Conservation (phyloP, 805 yeast genomes). For the Zygosaccharomyces bisporus region DNA sequence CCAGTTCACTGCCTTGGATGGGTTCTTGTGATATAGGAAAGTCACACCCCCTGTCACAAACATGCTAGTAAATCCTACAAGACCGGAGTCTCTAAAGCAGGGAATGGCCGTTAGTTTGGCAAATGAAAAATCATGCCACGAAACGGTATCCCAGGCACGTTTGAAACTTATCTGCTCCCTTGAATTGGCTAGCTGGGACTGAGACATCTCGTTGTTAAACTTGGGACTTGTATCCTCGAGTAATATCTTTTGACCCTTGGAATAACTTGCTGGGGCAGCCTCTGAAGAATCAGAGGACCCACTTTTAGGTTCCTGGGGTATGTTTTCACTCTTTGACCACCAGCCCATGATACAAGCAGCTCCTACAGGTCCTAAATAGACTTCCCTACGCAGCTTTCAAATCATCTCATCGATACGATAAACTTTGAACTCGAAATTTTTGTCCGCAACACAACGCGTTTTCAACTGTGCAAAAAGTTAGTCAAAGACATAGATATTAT, state of each 20-base stretch:
- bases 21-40: conserved; percentile 60
- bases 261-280: conserved; percentile 24
- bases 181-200: conserved; percentile 23
- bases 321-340: conserved; percentile 16
- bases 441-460: conserved; percentile 8
- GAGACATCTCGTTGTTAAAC: conserved; percentile 33
- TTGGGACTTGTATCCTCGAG: conserved; percentile 42
- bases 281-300: conserved; percentile 7
- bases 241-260: conserved; percentile 37
- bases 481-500: not conserved
- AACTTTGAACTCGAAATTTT: conserved; percentile 1
- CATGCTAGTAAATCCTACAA: conserved; percentile 70
- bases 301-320: not conserved
- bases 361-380: not conserved
- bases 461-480: not conserved
- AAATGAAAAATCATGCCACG: conserved; percentile 49
- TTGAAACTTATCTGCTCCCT: conserved; percentile 34
- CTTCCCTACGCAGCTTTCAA: not conserved
- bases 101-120: conserved; percentile 57
- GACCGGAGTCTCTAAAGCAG: conserved; percentile 74
- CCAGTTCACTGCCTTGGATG: conserved; percentile 71
- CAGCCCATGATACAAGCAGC: conserved; percentile 19
- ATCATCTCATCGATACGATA: not conserved
- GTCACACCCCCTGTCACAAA: conserved; percentile 67
- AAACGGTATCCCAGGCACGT: conserved; percentile 43